Evolutionary conservation across 768 basidiomycete genomes (phyloP).

Genomic region (Psilocybe cyanescens): DNA sequence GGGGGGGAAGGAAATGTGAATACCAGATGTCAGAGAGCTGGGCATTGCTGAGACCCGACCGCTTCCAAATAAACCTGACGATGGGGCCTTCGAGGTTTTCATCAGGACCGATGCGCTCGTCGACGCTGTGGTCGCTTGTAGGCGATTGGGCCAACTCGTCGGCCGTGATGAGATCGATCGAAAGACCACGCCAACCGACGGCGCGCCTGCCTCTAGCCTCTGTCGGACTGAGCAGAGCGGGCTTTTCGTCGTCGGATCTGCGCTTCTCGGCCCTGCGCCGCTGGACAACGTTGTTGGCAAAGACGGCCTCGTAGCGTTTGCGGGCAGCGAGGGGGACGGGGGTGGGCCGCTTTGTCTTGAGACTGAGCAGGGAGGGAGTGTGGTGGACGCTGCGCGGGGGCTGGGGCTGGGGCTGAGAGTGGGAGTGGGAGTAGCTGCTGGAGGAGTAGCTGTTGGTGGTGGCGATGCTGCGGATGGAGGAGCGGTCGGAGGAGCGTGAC

Average conservation of each 20-base stretch:
- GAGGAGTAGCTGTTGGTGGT: conserved; percentile 41
- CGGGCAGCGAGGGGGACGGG: conserved; percentile 70
- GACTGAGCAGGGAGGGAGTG: conserved; percentile 15
- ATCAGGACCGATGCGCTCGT: conserved; percentile 38
- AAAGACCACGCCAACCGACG: conserved; percentile 60
- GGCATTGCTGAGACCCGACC: conserved; percentile 56
- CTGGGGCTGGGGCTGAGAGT: conserved; percentile 17
- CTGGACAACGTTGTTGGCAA: conserved; percentile 60
- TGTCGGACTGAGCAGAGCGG: conserved; percentile 36
- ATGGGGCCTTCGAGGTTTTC: conserved; percentile 60
- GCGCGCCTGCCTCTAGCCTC: conserved; percentile 56
- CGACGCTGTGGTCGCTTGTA: conserved; percentile 26
- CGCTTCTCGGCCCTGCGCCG: conserved; percentile 43
- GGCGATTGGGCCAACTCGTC: conserved; percentile 27
- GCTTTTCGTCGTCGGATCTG: conserved; percentile 31
- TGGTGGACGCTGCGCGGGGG: conserved; percentile 12
- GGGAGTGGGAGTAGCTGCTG: conserved; percentile 26
- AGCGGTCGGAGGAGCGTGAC: conserved; percentile 61
- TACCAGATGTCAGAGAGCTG: conserved; percentile 72
- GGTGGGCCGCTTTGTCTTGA: conserved; percentile 53
- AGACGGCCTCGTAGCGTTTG: conserved; percentile 69
- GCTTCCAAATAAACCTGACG: conserved; percentile 64
- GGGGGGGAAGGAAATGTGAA: not conserved
- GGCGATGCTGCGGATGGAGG: conserved; percentile 60
- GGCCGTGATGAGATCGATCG: conserved; percentile 65